phyloP scores from a whole-genome alignment of 2,329 filamentous ascomycete species.

The Neonectria neomacrospora region DNA sequence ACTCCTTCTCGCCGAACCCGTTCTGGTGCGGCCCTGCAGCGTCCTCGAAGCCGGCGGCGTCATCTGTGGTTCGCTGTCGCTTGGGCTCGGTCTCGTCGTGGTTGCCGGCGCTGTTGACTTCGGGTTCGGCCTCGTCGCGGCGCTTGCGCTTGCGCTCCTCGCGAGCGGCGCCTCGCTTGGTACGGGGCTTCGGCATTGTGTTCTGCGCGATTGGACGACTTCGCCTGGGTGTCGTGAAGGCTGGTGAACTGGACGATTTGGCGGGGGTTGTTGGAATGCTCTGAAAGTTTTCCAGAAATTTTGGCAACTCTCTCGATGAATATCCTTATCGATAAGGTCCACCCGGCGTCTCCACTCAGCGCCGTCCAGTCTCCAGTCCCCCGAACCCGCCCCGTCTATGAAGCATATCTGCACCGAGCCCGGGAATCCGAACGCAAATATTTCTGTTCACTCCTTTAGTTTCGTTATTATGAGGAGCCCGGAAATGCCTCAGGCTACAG shows the following conservation, averaged over 20 bases:
- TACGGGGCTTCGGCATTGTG: conserved; percentile 58
- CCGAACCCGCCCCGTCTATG: neutral
- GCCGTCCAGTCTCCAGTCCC: neutral
- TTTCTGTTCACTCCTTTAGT: no score
- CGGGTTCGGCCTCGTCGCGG: conserved; percentile 42
- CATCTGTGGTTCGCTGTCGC: conserved; percentile 40
- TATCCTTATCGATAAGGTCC: conserved; percentile 36
- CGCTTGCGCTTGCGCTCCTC: conserved; percentile 56
- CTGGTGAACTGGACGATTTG: conserved; percentile 25
- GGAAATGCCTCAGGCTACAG: no score
- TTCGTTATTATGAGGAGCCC: no score
- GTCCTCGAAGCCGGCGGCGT: conserved; percentile 40
- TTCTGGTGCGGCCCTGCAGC: conserved; percentile 41
- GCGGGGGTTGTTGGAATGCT: conserved; percentile 30
- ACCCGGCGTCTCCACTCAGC: neutral
- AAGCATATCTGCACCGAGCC: neutral
- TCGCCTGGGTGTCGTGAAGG: conserved; percentile 4
- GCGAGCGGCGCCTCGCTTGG: conserved; percentile 53
- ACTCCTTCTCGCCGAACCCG: conserved; percentile 70
- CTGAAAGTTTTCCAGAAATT: conserved; percentile 37
- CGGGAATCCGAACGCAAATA: no score
- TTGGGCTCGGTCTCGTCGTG: conserved; percentile 36
- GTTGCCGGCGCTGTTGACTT: conserved; percentile 27
- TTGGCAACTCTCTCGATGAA: conserved; percentile 4
- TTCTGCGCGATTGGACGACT: conserved; percentile 19